Conservation (phyloP, 305 asterid genomes). For the Coffea humblotiana region DNA sequence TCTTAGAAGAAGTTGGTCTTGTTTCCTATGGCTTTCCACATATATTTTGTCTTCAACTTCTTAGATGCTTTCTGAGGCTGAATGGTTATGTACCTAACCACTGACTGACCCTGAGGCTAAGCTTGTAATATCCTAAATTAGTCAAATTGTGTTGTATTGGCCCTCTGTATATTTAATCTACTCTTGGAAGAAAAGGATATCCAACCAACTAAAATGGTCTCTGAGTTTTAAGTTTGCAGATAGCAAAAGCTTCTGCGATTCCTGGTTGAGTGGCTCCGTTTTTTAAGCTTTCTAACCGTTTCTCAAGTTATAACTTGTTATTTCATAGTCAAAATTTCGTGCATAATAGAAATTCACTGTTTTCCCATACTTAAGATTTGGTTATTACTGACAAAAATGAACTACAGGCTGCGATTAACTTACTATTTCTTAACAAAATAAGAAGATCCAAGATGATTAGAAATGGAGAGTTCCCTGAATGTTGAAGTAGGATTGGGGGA, state of each 20-base stretch:
- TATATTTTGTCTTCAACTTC: no score
- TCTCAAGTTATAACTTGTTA: no score
- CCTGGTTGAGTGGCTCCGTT: no score
- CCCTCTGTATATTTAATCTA: no score
- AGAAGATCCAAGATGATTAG: neutral
- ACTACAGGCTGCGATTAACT: no score
- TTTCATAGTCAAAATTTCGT: no score
- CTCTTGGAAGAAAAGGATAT: neutral
- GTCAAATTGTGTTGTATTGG: neutral
- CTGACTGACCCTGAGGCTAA: neutral
- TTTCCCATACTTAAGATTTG: no score
- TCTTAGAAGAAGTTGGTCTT: neutral
- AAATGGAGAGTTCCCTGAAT: neutral
- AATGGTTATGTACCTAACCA: no score
- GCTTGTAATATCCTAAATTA: neutral
- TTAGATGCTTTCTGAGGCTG: neutral
- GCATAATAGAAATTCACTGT: no score
- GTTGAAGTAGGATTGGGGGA: neutral
- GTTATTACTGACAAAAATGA: no score
- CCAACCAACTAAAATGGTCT: neutral
- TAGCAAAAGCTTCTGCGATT: neutral
- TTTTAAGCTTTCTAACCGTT: no score
- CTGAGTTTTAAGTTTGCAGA: neutral
- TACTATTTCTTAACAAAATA: neutral
- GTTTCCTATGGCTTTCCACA: neutral